phyloP scores from a whole-genome alignment of 495 filamentous ascomycete genomes.

The Penicillium pulvis region DNA sequence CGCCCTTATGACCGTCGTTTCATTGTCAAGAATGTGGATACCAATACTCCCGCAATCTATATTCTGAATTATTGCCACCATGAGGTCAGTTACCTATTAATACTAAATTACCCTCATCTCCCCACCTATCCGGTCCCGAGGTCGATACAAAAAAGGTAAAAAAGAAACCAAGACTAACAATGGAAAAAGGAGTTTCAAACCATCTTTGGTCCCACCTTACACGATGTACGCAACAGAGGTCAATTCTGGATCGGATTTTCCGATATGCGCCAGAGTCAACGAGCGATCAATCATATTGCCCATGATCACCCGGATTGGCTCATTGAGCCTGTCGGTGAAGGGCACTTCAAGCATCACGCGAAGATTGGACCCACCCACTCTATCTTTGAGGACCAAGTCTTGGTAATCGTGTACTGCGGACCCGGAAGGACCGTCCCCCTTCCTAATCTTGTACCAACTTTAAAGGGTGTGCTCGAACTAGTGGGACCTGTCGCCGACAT shows the following conservation, averaged over 20 bases:
- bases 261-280: slow-evolving; percentile 11
- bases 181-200: not conserved
- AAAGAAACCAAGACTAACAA: not conserved
- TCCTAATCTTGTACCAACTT: not conserved
- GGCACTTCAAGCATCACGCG: not conserved
- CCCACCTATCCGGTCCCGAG: not conserved
- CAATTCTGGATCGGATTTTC: slow-evolving; percentile 12
- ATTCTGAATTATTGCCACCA: not conserved
- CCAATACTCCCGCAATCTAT: slow-evolving; percentile 5
- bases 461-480: slow-evolving; percentile 10
- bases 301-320: slow-evolving; percentile 5
- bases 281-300: not conserved
- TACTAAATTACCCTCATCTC: not conserved
- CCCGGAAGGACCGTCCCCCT: not conserved
- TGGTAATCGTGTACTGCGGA: slow-evolving; percentile 10
- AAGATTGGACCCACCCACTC: not conserved
- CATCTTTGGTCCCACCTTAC: slow-evolving; percentile 9
- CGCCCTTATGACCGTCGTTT: slow-evolving; percentile 10
- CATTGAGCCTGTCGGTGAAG: slow-evolving; percentile 1
- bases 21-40: slow-evolving; percentile 5
- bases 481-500: slow-evolving; percentile 11
- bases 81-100: not conserved
- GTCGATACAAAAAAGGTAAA: not conserved
- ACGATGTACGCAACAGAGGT: slow-evolving; percentile 12
- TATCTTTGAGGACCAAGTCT: slow-evolving; percentile 14